These are phyloP conservation scores for Salix suchowensis DNA, from an alignment of 345 rosid genomes.

Conservation along the genomic window DNA sequence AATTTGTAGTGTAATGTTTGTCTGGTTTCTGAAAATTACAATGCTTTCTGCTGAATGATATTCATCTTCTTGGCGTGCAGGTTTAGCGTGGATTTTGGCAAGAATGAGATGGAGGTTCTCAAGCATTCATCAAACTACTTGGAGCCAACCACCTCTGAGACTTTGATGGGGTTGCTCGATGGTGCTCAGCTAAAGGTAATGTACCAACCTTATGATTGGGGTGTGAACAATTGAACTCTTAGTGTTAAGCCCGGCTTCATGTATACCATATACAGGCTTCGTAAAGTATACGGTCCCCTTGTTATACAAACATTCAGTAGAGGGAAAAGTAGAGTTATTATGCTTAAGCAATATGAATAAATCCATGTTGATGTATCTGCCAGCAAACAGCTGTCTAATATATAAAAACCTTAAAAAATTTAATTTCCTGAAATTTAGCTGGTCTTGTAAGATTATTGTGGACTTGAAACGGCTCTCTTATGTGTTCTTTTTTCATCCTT, in stretches of 20 bases:
- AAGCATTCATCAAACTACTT: slow-evolving; percentile 73
- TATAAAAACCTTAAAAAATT: background rate
- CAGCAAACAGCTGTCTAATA: background rate
- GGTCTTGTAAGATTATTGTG: background rate
- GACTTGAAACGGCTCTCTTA: background rate
- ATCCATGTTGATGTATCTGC: background rate
- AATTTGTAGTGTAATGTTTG: slow-evolving; percentile 13
- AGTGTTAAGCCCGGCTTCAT: slow-evolving; percentile 15
- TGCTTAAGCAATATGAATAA: background rate
- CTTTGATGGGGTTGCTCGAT: slow-evolving; percentile 58
- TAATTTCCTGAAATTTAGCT: background rate
- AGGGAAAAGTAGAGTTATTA: slow-evolving; percentile 12
- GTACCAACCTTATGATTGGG: slow-evolving; percentile 78
- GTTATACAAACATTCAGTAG: background rate
- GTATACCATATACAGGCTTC: background rate
- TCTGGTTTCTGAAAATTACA: background rate
- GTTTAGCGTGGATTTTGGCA: slow-evolving; percentile 75
- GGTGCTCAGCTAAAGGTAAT: slow-evolving; percentile 57
- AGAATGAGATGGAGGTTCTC: slow-evolving; percentile 59
- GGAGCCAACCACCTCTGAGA: slow-evolving; percentile 57
- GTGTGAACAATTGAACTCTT: slow-evolving; percentile 66
- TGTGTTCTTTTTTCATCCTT: background rate
- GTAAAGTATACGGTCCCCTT: background rate
- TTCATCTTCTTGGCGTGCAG: slow-evolving; percentile 22
- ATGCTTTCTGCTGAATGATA: background rate